Conservation (phyloP, 2,329 filamentous ascomycete species). For the Sporothrix luriei region DNA sequence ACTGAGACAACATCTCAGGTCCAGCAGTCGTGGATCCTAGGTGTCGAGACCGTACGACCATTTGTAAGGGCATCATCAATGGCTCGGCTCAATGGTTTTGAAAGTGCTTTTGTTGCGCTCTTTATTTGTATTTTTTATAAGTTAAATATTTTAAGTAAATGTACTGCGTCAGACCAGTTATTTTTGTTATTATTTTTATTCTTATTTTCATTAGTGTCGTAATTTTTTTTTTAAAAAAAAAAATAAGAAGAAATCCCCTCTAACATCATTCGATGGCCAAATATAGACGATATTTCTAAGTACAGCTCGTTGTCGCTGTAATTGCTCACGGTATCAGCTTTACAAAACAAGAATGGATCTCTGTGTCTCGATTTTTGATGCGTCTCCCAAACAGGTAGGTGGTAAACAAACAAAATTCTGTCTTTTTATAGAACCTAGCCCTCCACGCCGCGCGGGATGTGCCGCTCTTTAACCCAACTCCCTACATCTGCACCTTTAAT, state of each 20-base stretch:
- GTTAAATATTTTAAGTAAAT: background rate
- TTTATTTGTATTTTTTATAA: background rate
- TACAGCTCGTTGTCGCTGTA: too few relatives aligned
- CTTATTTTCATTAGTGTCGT: too few relatives aligned
- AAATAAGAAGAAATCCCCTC: background rate
- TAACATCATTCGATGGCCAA: too few relatives aligned
- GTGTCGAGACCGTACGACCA: constrained; percentile 1
- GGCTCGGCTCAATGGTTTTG: too few relatives aligned
- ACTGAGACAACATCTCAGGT: constrained; percentile 16
- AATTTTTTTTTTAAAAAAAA: background rate
- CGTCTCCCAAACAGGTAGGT: constrained; percentile 8
- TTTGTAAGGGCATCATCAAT: background rate
- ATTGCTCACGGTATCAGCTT: too few relatives aligned
- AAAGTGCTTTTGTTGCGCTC: background rate
- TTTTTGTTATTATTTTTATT: too few relatives aligned
- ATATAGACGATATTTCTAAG: too few relatives aligned
- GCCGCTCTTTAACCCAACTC: background rate
- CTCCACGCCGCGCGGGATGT: constrained; percentile 9
- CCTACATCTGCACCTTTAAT: background rate
- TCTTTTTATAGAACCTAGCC: constrained; percentile 2
- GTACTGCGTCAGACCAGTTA: too few relatives aligned
- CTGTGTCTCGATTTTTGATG: background rate
- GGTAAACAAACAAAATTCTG: background rate
- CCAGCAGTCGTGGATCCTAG: background rate
- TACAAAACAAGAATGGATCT: background rate